Evolutionary conservation across 345 rosid species (phyloP).

Genomic region (Physaria fendleri): DNA sequence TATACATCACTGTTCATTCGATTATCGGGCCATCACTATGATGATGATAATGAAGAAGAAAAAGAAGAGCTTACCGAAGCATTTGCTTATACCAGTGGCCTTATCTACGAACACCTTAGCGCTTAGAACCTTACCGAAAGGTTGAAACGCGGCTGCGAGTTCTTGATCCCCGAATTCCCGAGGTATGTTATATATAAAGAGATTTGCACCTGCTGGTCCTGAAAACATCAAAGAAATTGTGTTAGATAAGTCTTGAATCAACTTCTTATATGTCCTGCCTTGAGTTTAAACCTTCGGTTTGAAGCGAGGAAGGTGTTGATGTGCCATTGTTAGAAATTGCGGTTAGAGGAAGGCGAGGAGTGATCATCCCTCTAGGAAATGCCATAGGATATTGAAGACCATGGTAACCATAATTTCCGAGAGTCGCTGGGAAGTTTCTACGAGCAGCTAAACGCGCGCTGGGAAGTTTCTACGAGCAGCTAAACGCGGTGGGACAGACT

Average conservation of each 20-base stretch:
- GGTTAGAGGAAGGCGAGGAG: conserved; percentile 53
- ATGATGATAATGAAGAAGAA: not conserved
- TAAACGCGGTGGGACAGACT: conserved; percentile 52
- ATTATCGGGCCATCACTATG: not conserved
- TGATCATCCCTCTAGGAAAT: conserved; percentile 66
- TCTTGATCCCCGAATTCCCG: conserved; percentile 92
- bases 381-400: conserved; percentile 72
- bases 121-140: conserved; percentile 79
- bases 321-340: conserved; percentile 42
- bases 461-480: conserved; percentile 58
- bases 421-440: conserved; percentile 61
- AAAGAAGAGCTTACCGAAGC: conserved; percentile 61
- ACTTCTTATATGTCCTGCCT: not conserved
- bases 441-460: too few relatives aligned
- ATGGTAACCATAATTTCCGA: conserved; percentile 60
- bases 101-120: conserved; percentile 93
- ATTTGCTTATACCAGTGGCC: conserved; percentile 89
- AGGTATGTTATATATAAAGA: conserved; percentile 96
- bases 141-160: conserved; percentile 67
- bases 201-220: conserved; percentile 97
- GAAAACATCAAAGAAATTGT: not conserved
- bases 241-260: not conserved
- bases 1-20: not conserved
- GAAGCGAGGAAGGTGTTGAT: conserved; percentile 52
- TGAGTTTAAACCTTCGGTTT: conserved; percentile 73